These are phyloP conservation scores for Calonectria henricotiae DNA, from an alignment of 2,329 filamentous ascomycete genomes.

Conservation along the genomic window DNA sequence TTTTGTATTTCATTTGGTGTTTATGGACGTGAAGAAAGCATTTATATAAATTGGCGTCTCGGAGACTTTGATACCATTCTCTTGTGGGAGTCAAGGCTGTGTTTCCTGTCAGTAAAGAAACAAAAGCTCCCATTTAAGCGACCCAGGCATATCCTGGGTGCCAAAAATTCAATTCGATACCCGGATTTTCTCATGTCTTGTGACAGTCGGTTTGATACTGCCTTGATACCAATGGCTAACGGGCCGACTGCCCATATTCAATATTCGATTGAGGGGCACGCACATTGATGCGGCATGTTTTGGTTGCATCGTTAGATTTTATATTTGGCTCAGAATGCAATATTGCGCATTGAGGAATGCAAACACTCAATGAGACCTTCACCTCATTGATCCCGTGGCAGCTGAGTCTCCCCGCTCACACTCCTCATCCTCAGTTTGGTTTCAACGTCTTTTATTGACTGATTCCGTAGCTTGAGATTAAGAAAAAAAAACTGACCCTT, in stretches of 20 bases:
- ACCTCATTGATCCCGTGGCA: background rate
- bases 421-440: background rate
- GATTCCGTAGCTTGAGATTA: slow-evolving; percentile 41
- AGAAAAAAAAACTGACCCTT: slow-evolving; percentile 32
- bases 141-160: slow-evolving; percentile 13
- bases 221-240: background rate
- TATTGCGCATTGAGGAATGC: background rate
- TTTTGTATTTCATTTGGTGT: slow-evolving; percentile 43
- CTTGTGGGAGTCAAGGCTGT: slow-evolving; percentile 42
- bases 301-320: too few relatives aligned
- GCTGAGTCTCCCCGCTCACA: background rate
- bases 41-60: slow-evolving; percentile 47
- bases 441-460: slow-evolving; percentile 44
- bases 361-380: background rate
- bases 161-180: slow-evolving; percentile 20
- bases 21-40: slow-evolving; percentile 29
- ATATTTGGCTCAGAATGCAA: background rate
- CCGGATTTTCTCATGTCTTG: background rate
- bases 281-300: background rate
- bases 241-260: background rate
- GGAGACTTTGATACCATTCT: slow-evolving; percentile 53
- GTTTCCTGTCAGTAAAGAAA: slow-evolving; percentile 41
- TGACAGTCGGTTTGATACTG: background rate
- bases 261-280: background rate
- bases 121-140: slow-evolving; percentile 32